A percentile compares a stretch with the other conserved stretches of the same genome.
phyloP scores from a whole-genome alignment of 768 basidiomycete genomes.

The Candolleomyces eurysporus region DNA sequence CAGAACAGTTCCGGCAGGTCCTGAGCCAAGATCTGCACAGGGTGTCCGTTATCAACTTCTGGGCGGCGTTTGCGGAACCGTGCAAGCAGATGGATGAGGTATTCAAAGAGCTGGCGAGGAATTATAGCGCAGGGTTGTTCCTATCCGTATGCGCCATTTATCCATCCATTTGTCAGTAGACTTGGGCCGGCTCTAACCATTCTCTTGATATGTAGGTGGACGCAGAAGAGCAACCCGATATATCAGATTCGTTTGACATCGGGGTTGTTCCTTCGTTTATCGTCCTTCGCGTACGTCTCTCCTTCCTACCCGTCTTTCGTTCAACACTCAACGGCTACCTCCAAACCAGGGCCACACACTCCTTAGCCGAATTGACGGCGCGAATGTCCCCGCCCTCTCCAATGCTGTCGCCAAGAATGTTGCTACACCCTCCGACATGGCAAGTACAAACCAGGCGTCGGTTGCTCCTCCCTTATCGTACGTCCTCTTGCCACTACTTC shows the following conservation, averaged over 20 bases:
- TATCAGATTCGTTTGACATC: constrained; percentile 90
- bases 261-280: constrained; percentile 86
- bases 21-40: constrained; percentile 75
- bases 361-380: constrained; percentile 75
- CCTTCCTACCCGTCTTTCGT: no score
- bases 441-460: constrained; percentile 46
- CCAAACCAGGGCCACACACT: constrained; percentile 78
- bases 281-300: constrained; percentile 63
- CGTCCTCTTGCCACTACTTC: no score
- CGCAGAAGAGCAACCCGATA: constrained; percentile 76
- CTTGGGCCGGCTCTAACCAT: neutral
- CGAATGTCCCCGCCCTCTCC: constrained; percentile 68
- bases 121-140: constrained; percentile 67
- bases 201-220: constrained; percentile 60
- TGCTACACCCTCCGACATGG: constrained; percentile 34
- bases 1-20: constrained; percentile 69
- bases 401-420: constrained; percentile 59
- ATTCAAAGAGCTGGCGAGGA: constrained; percentile 67
- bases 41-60: constrained; percentile 89
- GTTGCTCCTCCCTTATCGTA: constrained; percentile 11
- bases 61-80: constrained; percentile 91
- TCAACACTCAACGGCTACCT: no score
- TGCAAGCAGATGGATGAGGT: constrained; percentile 89
- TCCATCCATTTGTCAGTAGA: no score
- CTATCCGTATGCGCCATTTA: constrained; percentile 53